Percentiles rank a stretch among this genome's conserved stretches.
Conservation (phyloP, 208 protist species). For the Acanthamoeba healyi region DNA sequence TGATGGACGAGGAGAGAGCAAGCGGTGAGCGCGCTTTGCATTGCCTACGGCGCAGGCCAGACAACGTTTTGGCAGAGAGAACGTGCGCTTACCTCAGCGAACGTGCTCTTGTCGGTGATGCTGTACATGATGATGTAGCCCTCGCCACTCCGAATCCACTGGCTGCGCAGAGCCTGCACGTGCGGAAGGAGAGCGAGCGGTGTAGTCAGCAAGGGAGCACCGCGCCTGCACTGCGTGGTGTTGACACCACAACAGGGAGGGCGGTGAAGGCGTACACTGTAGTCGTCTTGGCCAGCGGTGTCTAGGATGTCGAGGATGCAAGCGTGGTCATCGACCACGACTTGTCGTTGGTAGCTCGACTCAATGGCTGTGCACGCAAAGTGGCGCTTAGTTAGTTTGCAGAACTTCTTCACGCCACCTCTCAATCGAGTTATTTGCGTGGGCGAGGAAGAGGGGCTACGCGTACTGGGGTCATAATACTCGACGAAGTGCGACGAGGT, state of each 20-base stretch:
- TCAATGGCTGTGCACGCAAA: conserved; percentile 65
- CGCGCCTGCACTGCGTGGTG: too few relatives aligned
- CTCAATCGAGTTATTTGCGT: too few relatives aligned
- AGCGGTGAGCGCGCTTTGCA: too few relatives aligned
- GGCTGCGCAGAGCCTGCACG: conserved; percentile 9
- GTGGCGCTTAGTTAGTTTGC: too few relatives aligned
- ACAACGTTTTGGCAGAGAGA: background rate
- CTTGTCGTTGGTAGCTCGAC: conserved; percentile 53
- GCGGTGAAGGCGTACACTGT: background rate
- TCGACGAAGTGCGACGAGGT: conserved; percentile 49
- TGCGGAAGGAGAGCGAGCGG: background rate
- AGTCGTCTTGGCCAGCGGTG: conserved; percentile 63
- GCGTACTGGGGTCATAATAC: conserved; percentile 34
- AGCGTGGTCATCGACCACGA: conserved; percentile 39
- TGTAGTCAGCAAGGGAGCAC: too few relatives aligned
- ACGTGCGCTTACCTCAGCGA: conserved; percentile 84
- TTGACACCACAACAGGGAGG: background rate
- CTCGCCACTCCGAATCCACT: conserved; percentile 81
- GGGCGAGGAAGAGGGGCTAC: background rate
- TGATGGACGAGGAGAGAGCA: background rate
- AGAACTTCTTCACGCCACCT: too few relatives aligned
- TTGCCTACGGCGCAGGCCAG: background rate
- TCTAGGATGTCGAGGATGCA: conserved; percentile 58
- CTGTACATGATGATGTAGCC: conserved; percentile 89
- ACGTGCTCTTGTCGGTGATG: conserved; percentile 85